A percentile compares a stretch with the other conserved stretches of the same genome.
These are phyloP conservation scores for Colletotrichum ledebouriae DNA, from an alignment of 2,329 filamentous ascomycete species.

Conservation along the genomic window DNA sequence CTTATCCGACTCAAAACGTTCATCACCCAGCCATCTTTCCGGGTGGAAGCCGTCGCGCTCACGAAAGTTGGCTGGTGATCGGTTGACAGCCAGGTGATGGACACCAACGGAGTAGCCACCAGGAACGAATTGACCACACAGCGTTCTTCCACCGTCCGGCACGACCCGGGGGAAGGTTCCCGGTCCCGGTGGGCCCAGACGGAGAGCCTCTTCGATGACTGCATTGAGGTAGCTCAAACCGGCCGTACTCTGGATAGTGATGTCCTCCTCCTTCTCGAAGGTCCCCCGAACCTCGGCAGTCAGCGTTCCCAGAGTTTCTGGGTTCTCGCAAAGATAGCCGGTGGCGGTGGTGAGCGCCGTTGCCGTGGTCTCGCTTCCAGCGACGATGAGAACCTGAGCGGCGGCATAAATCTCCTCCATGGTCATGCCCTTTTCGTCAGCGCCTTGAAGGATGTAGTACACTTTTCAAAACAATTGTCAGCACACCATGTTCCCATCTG, in stretches of 20 bases:
- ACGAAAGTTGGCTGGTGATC: conserved; percentile 44
- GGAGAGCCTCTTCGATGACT: conserved; percentile 57
- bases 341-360: conserved; percentile 47
- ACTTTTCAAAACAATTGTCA: not conserved
- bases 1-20: conserved; percentile 49
- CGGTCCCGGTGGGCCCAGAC: conserved; percentile 53
- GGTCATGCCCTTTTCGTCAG: conserved; percentile 32
- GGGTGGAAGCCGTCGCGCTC: conserved; percentile 26
- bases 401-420: conserved; percentile 35
- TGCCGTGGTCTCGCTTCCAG: conserved; percentile 53
- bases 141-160: conserved; percentile 50
- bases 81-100: conserved; percentile 49
- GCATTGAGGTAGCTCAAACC: conserved; percentile 55
- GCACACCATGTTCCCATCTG: too few species aligned
- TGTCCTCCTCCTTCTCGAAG: conserved; percentile 53
- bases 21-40: conserved; percentile 35
- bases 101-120: conserved; percentile 48
- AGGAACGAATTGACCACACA: conserved; percentile 53
- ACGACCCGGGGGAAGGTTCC: conserved; percentile 48
- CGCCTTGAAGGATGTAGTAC: conserved; percentile 35
- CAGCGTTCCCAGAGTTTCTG: conserved; percentile 49
- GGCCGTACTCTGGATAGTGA: conserved; percentile 50
- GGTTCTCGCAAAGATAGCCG: conserved; percentile 50
- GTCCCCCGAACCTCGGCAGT: conserved; percentile 53
- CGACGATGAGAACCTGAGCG: conserved; percentile 47